phyloP scores from a whole-genome alignment of 257 asterid species.

The Solanum acaule region DNA sequence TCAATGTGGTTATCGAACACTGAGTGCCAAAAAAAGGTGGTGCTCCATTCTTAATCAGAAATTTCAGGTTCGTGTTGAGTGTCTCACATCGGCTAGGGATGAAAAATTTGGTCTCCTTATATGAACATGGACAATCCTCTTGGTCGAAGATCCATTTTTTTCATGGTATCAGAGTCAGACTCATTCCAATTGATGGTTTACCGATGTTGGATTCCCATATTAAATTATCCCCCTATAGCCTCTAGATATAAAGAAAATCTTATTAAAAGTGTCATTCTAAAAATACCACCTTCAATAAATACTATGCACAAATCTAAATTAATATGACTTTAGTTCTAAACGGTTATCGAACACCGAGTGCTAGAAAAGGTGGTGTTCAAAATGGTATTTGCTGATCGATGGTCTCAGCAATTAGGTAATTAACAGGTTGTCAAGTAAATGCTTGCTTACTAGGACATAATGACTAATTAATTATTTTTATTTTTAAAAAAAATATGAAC shows the following conservation, averaged over 20 bases:
- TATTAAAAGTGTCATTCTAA: too few relatives aligned
- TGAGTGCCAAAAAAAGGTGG: not conserved
- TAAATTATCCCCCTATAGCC: too few relatives aligned
- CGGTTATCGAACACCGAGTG: too few relatives aligned
- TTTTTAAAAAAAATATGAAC: too few relatives aligned
- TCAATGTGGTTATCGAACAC: too few relatives aligned
- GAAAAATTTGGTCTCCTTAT: not conserved
- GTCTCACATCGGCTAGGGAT: not conserved
- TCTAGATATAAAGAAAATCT: too few relatives aligned
- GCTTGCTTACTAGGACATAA: not conserved
- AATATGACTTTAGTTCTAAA: accelerated
- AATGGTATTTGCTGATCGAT: not conserved
- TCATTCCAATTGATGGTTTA: not conserved
- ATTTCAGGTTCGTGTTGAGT: not conserved
- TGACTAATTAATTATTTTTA: not conserved
- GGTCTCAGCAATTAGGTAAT: not conserved
- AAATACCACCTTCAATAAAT: too few relatives aligned
- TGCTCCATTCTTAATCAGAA: too few relatives aligned
- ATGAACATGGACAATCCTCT: not conserved
- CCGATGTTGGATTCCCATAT: not conserved
- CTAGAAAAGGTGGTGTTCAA: not conserved
- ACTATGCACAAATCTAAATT: too few relatives aligned
- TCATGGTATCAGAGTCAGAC: not conserved
- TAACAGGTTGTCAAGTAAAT: not conserved
- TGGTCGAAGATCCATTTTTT: not conserved